Percentiles rank a stretch among this genome's conserved stretches.
These are phyloP conservation scores for Erodium trifolium DNA, from an alignment of 441 rosid genomes.

Conservation along the genomic window DNA sequence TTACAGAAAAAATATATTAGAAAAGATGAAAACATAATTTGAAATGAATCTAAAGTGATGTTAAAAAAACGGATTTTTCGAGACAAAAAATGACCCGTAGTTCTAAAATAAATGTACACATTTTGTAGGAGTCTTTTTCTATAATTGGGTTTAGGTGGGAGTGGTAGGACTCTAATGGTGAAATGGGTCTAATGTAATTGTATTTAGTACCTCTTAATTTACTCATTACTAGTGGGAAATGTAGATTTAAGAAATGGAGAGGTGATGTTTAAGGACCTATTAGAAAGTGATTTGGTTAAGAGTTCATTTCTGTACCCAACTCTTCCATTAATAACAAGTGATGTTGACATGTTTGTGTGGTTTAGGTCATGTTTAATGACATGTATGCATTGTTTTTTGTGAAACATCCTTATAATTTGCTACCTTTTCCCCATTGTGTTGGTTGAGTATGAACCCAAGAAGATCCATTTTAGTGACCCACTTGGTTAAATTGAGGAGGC, in stretches of 20 bases:
- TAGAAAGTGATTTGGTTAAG: background rate
- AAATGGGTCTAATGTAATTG: background rate
- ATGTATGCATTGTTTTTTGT: background rate
- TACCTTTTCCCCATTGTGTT: background rate
- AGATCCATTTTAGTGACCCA: background rate
- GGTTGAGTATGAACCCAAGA: background rate
- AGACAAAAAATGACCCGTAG: background rate
- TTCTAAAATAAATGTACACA: background rate
- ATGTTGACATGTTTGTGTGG: background rate
- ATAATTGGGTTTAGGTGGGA: background rate
- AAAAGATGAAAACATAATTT: no score
- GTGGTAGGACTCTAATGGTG: slow-evolving; percentile 1
- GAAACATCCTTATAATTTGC: background rate
- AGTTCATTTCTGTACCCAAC: slow-evolving; percentile 1
- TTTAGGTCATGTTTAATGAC: background rate
- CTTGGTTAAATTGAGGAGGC: background rate
- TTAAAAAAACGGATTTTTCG: no score
- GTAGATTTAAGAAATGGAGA: background rate
- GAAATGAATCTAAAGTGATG: no score
- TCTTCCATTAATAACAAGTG: background rate
- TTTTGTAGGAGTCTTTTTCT: background rate
- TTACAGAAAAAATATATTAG: no score
- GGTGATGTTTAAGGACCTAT: background rate
- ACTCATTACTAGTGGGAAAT: background rate
- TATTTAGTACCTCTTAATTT: background rate